Percentiles rank a stretch among this genome's conserved stretches.
Evolutionary conservation across 1,284 basidiomycete species (phyloP).

Genomic region (Rhodotorula sp.): DNA sequence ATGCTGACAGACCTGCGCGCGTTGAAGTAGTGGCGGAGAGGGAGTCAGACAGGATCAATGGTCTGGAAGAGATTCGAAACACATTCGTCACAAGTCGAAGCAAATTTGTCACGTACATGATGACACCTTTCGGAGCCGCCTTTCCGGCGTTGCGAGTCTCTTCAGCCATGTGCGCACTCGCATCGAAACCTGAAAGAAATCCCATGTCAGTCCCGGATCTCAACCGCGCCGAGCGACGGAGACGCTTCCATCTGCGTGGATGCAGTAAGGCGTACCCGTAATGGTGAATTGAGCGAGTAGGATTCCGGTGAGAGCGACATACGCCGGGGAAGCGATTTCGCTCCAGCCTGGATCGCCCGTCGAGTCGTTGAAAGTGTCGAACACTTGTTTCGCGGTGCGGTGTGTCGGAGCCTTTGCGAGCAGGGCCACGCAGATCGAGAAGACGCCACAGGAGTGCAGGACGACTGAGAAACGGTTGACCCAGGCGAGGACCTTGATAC

Average conservation of each 20-base stretch:
- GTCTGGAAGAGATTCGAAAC: constrained; percentile 51
- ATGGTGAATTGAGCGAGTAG: constrained; percentile 60
- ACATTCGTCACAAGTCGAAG: too few relatives aligned
- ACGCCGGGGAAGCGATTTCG: constrained; percentile 63
- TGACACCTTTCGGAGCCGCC: constrained; percentile 43
- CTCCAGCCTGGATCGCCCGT: constrained; percentile 65
- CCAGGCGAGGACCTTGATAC: constrained; percentile 61
- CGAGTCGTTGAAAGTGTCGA: constrained; percentile 66
- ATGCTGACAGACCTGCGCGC: constrained; percentile 57
- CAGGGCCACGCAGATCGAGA: constrained; percentile 63
- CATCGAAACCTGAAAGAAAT: constrained; percentile 29
- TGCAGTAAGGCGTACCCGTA: constrained; percentile 57
- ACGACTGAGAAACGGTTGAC: constrained; percentile 70
- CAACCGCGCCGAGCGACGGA: not conserved
- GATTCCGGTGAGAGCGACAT: constrained; percentile 68
- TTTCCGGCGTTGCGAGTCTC: constrained; percentile 66
- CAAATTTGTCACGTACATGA: constrained; percentile 21
- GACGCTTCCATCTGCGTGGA: not conserved
- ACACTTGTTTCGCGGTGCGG: constrained; percentile 67
- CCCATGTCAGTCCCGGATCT: not conserved
- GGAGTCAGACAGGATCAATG: constrained; percentile 62
- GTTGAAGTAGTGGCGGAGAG: constrained; percentile 57
- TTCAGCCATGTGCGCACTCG: constrained; percentile 63
- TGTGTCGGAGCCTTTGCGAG: constrained; percentile 67
- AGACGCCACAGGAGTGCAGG: constrained; percentile 70